Conservation (phyloP, 2,329 filamentous ascomycete species). For the Cyphellophora europaea region DNA sequence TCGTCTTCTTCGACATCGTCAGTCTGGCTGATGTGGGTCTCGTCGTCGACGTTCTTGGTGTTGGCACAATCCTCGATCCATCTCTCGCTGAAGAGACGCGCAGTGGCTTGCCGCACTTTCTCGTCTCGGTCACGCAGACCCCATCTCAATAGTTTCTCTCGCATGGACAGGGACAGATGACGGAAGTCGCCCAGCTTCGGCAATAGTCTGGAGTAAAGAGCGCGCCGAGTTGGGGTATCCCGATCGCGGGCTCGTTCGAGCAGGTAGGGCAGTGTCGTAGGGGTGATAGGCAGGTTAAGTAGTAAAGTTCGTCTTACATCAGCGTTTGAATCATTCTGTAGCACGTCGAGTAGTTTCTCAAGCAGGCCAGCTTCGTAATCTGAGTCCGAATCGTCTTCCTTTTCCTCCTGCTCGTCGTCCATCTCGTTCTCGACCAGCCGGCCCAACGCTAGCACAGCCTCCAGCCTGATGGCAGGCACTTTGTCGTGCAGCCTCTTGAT, state of each 20-base stretch:
- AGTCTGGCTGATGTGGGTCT: background rate
- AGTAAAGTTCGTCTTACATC: slow-evolving; percentile 85
- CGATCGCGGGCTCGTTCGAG: slow-evolving; percentile 85
- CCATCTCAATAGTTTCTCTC: slow-evolving; percentile 93
- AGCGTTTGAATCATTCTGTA: slow-evolving; percentile 89
- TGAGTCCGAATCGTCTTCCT: slow-evolving; percentile 56
- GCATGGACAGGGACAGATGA: slow-evolving; percentile 83
- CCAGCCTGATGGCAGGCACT: slow-evolving; percentile 81
- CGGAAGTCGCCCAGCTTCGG: slow-evolving; percentile 89
- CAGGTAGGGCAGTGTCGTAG: slow-evolving; percentile 73
- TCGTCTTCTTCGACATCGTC: slow-evolving; percentile 44
- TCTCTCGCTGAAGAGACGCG: slow-evolving; percentile 81
- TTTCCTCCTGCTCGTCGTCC: slow-evolving; percentile 48
- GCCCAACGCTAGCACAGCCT: slow-evolving; percentile 84
- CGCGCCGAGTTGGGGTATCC: slow-evolving; percentile 72
- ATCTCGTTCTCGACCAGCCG: slow-evolving; percentile 67
- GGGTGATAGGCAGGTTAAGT: slow-evolving; percentile 79
- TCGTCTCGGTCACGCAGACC: slow-evolving; percentile 90
- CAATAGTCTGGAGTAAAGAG: slow-evolving; percentile 77
- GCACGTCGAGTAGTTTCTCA: slow-evolving; percentile 73
- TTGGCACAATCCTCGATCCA: slow-evolving; percentile 96
- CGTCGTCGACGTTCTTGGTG: slow-evolving; percentile 29
- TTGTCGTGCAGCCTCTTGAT: slow-evolving; percentile 86
- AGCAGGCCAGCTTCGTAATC: slow-evolving; percentile 64
- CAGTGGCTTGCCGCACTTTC: slow-evolving; percentile 83